Evolutionary conservation across 108 stramenopile genomes (phyloP).

Genomic region (Nitzschia sp.): DNA sequence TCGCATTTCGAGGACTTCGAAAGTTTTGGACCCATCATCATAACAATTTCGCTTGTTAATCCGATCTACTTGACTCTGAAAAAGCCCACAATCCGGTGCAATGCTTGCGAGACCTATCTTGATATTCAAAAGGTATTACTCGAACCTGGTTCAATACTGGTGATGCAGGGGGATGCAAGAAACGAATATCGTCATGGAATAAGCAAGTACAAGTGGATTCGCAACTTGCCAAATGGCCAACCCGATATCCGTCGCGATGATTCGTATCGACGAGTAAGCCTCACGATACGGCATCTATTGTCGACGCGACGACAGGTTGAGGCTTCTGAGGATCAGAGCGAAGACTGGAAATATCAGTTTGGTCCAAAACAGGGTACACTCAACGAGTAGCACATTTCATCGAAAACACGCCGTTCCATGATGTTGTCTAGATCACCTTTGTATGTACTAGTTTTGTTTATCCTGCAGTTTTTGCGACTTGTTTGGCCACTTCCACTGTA

Average conservation of each 20-base stretch:
- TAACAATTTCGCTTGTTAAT: slow-evolving; percentile 6
- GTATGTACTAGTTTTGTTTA: neutral
- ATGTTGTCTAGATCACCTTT: no score
- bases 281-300: slow-evolving; percentile 25
- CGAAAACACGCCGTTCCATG: no score
- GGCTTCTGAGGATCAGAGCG: slow-evolving; percentile 5
- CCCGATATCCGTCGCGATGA: slow-evolving; percentile 20
- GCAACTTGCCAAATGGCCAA: neutral
- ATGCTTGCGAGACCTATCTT: slow-evolving; percentile 18
- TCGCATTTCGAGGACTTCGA: slow-evolving; percentile 28
- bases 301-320: slow-evolving; percentile 16
- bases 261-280: slow-evolving; percentile 21
- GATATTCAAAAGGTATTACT: slow-evolving; percentile 21
- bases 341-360: neutral
- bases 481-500: slow-evolving; percentile 69
- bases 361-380: neutral
- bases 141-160: slow-evolving; percentile 28
- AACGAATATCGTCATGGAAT: slow-evolving; percentile 30
- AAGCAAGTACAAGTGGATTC: slow-evolving; percentile 27
- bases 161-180: slow-evolving; percentile 23
- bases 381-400: no score
- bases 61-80: slow-evolving; percentile 36
- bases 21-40: slow-evolving; percentile 16
- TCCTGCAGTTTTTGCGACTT: slow-evolving; percentile 38
- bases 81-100: slow-evolving; percentile 10